Conservation (phyloP, 257 asterid species). For the Solanum medicagineum region DNA sequence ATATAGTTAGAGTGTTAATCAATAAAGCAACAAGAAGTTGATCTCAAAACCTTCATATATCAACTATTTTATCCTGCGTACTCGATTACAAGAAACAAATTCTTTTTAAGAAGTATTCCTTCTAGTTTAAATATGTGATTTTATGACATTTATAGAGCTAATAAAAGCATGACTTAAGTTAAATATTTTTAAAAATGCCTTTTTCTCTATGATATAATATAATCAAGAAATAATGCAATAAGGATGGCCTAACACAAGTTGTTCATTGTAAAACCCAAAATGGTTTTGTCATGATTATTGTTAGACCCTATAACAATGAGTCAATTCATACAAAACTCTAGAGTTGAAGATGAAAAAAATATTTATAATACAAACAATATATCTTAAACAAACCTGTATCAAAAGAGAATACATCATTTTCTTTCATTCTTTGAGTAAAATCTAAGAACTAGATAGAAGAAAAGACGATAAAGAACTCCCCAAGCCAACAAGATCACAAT, state of each 20-base stretch:
- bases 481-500: slow-evolving; percentile 50
- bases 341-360: not conserved
- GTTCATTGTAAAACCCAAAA: not conserved
- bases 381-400: not conserved
- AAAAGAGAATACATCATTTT: slow-evolving; percentile 15
- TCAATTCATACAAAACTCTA: not conserved
- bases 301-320: not conserved
- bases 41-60: too few relatives aligned
- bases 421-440: slow-evolving; percentile 54
- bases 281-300: not conserved
- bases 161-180: too few relatives aligned
- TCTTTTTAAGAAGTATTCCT: too few relatives aligned
- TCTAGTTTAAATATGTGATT: too few relatives aligned
- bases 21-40: too few relatives aligned
- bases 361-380: not conserved
- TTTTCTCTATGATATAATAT: too few relatives aligned
- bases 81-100: too few relatives aligned
- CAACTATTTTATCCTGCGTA: too few relatives aligned
- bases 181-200: too few relatives aligned
- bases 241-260: not conserved
- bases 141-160: too few relatives aligned
- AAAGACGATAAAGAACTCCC: slow-evolving; percentile 54
- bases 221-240: too few relatives aligned
- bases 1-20: too few relatives aligned
- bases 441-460: slow-evolving; percentile 48